These are phyloP conservation scores for Penicillium pancosmium DNA, from an alignment of 495 filamentous ascomycete genomes.

Conservation along the genomic window DNA sequence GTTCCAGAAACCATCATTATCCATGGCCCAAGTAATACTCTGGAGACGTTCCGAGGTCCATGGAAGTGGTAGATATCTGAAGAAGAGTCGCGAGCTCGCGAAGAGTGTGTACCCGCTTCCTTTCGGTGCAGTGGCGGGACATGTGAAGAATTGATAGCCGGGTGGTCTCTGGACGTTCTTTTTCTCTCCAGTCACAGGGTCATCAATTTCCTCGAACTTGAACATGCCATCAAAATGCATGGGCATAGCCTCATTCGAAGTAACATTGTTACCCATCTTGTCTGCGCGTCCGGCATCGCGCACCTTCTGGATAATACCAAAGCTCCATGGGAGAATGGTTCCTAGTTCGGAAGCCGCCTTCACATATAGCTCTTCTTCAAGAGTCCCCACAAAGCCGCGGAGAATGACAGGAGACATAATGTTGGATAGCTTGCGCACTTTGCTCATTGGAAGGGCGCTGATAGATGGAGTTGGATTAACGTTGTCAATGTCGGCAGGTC, in stretches of 20 bases:
- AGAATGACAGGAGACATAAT: conserved; percentile 55
- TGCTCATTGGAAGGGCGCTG: conserved; percentile 43
- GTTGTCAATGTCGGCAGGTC: conserved; percentile 26
- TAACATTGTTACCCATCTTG: conserved; percentile 47
- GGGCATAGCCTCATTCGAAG: conserved; percentile 56
- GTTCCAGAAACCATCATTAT: conserved; percentile 44
- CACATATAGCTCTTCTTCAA: conserved; percentile 45
- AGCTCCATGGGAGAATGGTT: conserved; percentile 48
- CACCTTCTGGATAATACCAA: conserved; percentile 52
- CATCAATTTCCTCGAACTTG: conserved; percentile 44
- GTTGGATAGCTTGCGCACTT: conserved; percentile 51
- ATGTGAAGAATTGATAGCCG: conserved; percentile 57
- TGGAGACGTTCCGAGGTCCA: conserved; percentile 42
- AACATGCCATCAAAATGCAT: conserved; percentile 61
- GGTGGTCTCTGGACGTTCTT: conserved; percentile 28
- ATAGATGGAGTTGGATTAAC: conserved; percentile 35
- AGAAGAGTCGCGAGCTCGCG: conserved; percentile 51
- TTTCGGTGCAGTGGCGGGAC: conserved; percentile 47
- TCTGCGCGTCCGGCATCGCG: conserved; percentile 42
- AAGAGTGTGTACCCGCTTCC: conserved; percentile 56
- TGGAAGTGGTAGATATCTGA: conserved; percentile 47
- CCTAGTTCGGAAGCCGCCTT: conserved; percentile 50
- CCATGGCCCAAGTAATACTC: conserved; percentile 43
- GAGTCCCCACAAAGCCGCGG: conserved; percentile 53
- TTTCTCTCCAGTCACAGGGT: conserved; percentile 30